phyloP scores from a whole-genome alignment of 1,284 basidiomycete genomes.

The Naganishia albida region DNA sequence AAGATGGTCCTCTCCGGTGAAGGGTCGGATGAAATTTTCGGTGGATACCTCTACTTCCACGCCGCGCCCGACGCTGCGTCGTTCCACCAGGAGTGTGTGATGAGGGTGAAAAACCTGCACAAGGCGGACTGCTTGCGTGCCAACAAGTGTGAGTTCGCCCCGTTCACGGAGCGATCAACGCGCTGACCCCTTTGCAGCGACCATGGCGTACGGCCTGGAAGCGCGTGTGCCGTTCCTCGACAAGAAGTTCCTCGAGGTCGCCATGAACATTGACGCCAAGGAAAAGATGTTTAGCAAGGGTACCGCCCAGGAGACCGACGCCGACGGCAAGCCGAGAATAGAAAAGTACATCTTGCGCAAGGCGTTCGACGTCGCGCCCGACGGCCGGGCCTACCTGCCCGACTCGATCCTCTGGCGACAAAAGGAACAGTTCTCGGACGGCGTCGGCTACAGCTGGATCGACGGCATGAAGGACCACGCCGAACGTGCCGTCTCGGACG shows the following conservation, averaged over 20 bases:
- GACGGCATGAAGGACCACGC: constrained; percentile 96
- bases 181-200: constrained; percentile 48
- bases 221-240: constrained; percentile 99
- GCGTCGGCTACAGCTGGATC: constrained; percentile 99
- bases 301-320: constrained; percentile 69
- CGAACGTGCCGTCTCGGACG: constrained; percentile 73
- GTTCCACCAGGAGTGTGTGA: constrained; percentile 95
- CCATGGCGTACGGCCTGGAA: constrained; percentile 99
- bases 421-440: constrained; percentile 99
- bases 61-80: constrained; percentile 85
- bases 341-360: constrained; percentile 99
- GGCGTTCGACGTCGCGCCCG: constrained; percentile 87
- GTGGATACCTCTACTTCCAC: constrained; percentile 99
- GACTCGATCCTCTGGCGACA: constrained; percentile 96
- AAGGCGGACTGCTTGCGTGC: constrained; percentile 96
- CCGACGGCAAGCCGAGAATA: constrained; percentile 84
- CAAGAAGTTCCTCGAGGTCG: constrained; percentile 89
- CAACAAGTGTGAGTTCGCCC: constrained; percentile 73
- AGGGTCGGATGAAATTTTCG: constrained; percentile 96
- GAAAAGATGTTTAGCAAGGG: constrained; percentile 93
- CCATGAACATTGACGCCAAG: constrained; percentile 86
- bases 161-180: background rate
- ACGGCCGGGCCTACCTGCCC: constrained; percentile 87
- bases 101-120: constrained; percentile 96
- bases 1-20: constrained; percentile 99